Conservation (phyloP, 2,329 filamentous ascomycete genomes). For the Colletotrichum godetiae region DNA sequence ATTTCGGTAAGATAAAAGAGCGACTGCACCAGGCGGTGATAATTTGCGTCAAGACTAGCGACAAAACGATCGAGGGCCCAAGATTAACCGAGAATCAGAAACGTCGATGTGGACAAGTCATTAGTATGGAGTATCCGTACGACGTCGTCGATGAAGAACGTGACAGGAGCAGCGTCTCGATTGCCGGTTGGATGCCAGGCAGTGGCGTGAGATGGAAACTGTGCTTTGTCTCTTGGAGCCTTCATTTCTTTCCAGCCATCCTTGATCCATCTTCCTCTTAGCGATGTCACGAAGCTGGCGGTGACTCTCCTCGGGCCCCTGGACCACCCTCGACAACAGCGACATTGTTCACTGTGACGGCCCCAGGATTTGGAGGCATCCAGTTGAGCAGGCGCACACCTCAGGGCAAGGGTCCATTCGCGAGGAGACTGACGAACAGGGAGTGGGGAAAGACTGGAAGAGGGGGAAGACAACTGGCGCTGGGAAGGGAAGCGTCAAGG, state of each 20-base stretch:
- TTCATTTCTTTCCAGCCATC: constrained; percentile 4
- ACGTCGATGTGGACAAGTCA: neutral
- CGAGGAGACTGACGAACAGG: neutral
- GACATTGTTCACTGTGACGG: neutral
- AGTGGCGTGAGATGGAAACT: constrained; percentile 2
- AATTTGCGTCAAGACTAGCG: neutral
- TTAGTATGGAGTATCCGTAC: too few species aligned
- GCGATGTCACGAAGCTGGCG: constrained; percentile 2
- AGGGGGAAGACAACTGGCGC: neutral
- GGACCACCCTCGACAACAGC: neutral
- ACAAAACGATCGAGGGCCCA: neutral
- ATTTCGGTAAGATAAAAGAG: neutral
- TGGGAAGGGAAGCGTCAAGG: constrained; percentile 18
- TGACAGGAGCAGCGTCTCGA: neutral
- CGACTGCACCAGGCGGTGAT: neutral
- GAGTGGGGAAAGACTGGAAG: neutral
- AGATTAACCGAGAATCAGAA: neutral
- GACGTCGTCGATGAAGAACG: neutral
- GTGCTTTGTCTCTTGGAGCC: neutral
- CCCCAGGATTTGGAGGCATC: neutral
- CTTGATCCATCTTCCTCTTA: neutral
- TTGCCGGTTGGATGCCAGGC: neutral
- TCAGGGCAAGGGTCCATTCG: neutral
- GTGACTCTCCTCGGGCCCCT: neutral
- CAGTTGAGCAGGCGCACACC: neutral